phyloP scores from a whole-genome alignment of 352 stramenopile genomes.

The Pelagophyceae sp. region DNA sequence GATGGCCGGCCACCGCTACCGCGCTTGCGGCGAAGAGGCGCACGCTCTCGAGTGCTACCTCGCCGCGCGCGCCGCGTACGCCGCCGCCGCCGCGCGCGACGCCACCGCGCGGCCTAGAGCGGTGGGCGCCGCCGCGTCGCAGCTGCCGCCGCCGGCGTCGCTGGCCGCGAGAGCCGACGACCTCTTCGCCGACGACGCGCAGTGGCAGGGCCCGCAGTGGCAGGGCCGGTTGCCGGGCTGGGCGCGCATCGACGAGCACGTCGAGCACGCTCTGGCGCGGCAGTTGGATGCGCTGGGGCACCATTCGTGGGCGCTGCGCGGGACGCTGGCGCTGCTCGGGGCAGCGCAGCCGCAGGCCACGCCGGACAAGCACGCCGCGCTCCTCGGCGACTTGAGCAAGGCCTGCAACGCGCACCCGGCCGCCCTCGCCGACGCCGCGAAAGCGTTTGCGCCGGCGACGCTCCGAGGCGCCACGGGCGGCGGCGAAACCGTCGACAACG shows the following conservation, averaged over 20 bases:
- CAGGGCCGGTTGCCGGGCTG: no score
- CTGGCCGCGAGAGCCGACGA: background rate
- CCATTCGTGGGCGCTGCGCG: conserved; percentile 4
- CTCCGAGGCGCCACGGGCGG: background rate
- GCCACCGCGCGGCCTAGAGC: no score
- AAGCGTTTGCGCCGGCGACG: background rate
- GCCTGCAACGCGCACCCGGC: background rate
- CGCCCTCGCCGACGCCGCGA: background rate
- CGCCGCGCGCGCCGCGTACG: background rate
- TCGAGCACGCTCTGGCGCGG: background rate
- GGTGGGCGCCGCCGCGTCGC: no score
- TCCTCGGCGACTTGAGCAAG: background rate
- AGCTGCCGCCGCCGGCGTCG: no score
- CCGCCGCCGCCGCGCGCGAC: no score
- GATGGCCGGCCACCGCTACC: conserved; percentile 12
- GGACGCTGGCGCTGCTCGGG: background rate
- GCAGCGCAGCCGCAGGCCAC: background rate
- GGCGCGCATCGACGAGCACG: conserved; percentile 19
- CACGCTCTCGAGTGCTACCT: conserved; percentile 18
- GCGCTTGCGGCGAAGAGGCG: conserved; percentile 4
- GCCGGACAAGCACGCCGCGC: background rate
- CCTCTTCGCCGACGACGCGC: no score
- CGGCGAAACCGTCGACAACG: background rate
- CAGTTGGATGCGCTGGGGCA: conserved; percentile 12
- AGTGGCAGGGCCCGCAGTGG: no score